Base-by-base conservation (phyloP, 2,329 filamentous ascomycete species). In the Sordariomycetes sp. region DNA sequence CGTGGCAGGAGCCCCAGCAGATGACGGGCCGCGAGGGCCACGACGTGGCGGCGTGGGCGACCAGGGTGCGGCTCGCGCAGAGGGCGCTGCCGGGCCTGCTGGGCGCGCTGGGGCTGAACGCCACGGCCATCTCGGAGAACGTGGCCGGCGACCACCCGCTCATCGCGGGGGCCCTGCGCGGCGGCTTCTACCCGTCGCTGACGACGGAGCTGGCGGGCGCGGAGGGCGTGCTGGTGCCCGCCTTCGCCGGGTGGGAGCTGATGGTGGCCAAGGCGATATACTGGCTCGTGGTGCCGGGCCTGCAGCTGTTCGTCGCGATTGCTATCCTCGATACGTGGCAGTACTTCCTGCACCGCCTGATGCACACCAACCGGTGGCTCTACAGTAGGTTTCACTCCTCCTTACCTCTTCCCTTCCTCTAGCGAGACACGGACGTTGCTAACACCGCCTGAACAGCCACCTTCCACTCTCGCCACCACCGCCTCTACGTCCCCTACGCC, bases 361-460 rank as follows among this genome's bases (percentile, higher is more conserved):
- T 99, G 94, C 94, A 99, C 74, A 80, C 94, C 77, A 97, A 97
- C 76, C 92, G 89, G 72, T 97, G 90, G 89, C 81, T 99, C 65
- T 97, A 97, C 78, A 88, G 90, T 94, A 79, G 73, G 88, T 81
- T n/a, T 20, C 20, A 1, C 8, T 20, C 20, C 8, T 59, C 46
- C 24, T 7, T 52, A 35, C 22, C 43, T 51, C 16, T 16, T 35
- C 54, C 8, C 43, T 28, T 28, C 58, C 46, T 53, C 32, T 40
- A 7, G 7, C 35, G 7, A 7, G 14, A 37, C 34, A 55, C 48
- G 12, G n/a, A n/a, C n/a, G n/a, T n/a, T 82, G 67, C 81, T 84
- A 68, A 82, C 81, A 46, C n/a, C 52, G 3, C 18, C 46, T 61
- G 58, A 53, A 24, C 62, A 93, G 89, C 86, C 62, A 88, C 87